These are phyloP conservation scores for Diddensiella transvaalensis DNA, from an alignment of 805 yeast species.

Conservation along the genomic window DNA sequence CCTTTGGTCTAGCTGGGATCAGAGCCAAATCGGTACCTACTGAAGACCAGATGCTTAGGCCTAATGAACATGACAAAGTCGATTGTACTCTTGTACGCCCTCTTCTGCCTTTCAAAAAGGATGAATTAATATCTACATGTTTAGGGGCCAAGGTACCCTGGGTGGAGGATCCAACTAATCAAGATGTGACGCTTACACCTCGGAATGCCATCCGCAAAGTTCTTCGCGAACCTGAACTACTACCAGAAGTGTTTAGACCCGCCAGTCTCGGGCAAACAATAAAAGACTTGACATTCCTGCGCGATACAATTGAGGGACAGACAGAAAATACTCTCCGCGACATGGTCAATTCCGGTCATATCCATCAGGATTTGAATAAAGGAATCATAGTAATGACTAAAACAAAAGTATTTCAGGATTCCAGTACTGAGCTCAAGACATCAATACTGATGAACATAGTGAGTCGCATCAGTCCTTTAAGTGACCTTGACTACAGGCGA, in stretches of 20 bases:
- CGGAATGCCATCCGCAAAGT: slow-evolving; percentile 53
- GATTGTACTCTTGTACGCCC: slow-evolving; percentile 47
- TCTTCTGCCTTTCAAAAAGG: slow-evolving; percentile 45
- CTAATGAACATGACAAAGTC: not conserved
- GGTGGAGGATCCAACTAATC: slow-evolving; percentile 71
- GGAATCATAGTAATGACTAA: not conserved
- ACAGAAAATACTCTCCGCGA: slow-evolving; percentile 19
- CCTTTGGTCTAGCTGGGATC: slow-evolving; percentile 63
- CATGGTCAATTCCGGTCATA: slow-evolving; percentile 7
- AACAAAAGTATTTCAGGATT: not conserved
- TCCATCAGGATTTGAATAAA: slow-evolving; percentile 5
- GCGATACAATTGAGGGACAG: slow-evolving; percentile 23
- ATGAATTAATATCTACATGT: slow-evolving; percentile 47
- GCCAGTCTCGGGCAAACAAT: slow-evolving; percentile 15
- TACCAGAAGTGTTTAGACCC: slow-evolving; percentile 14
- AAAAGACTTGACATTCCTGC: slow-evolving; percentile 13
- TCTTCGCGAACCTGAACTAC: not conserved
- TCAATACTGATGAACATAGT: not conserved
- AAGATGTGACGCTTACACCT: slow-evolving; percentile 48
- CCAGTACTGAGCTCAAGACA: not conserved
- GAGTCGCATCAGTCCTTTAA: not conserved
- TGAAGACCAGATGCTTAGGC: not conserved
- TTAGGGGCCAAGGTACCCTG: slow-evolving; percentile 41
- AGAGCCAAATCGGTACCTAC: slow-evolving; percentile 29
- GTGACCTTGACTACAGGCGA: not conserved